These are phyloP conservation scores for Phytophthora ramorum DNA, from an alignment of 352 stramenopile species.

Conservation along the genomic window DNA sequence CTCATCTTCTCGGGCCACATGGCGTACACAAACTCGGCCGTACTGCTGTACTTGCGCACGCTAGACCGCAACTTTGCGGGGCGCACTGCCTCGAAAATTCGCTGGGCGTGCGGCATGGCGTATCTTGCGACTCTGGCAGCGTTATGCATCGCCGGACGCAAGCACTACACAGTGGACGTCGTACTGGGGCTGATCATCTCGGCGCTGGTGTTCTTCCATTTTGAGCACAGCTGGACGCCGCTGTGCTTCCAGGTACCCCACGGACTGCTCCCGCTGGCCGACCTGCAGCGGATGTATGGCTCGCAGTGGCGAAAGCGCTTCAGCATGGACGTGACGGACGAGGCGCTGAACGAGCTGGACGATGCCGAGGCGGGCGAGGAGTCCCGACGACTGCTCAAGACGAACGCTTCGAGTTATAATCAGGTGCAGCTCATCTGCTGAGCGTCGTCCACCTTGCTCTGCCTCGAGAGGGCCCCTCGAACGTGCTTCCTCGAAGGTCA, in stretches of 20 bases:
- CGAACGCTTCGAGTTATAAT: constrained; percentile 42
- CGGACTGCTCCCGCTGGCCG: constrained; percentile 35
- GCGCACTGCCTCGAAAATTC: constrained; percentile 48
- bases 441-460: constrained; percentile 18
- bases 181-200: constrained; percentile 73
- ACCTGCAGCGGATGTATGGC: constrained; percentile 41
- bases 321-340: constrained; percentile 60
- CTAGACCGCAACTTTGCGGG: constrained; percentile 60
- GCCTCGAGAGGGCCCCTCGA: constrained; percentile 22
- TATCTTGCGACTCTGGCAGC: constrained; percentile 60
- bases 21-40: constrained; percentile 71
- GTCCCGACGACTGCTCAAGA: constrained; percentile 36
- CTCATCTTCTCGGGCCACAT: constrained; percentile 84
- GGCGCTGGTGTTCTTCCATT: constrained; percentile 80
- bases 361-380: constrained; percentile 37
- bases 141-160: constrained; percentile 70
- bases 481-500: constrained; percentile 25
- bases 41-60: constrained; percentile 72
- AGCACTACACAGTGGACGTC: constrained; percentile 85
- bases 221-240: constrained; percentile 76
- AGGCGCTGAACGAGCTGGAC: constrained; percentile 50
- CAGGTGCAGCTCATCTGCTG: constrained; percentile 57
- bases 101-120: constrained; percentile 57
- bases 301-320: constrained; percentile 52
- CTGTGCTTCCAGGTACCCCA: constrained; percentile 52